Conservation (phyloP, 2,329 filamentous ascomycete species). For the Chaetoscypha palmicola region DNA sequence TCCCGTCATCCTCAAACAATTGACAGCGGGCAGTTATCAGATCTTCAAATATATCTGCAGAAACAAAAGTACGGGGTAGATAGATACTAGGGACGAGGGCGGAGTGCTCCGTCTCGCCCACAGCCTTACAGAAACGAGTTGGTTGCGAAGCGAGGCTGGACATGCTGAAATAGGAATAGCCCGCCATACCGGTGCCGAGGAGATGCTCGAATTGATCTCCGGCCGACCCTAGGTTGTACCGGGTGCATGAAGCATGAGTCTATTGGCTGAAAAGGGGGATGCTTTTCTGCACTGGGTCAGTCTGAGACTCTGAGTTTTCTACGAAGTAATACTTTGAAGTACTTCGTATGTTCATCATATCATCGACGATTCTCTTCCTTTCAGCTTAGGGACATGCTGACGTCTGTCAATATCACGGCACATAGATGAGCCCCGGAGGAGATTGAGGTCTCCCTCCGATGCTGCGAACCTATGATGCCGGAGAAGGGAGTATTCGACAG, state of each 20-base stretch:
- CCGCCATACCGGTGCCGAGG: slow-evolving; percentile 11
- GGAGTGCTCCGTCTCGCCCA: slow-evolving; percentile 49
- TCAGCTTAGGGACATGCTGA: no score
- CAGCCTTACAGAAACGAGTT: slow-evolving; percentile 19
- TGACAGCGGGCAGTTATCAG: background rate
- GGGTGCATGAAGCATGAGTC: background rate
- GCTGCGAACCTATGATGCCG: no score
- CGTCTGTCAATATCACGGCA: no score
- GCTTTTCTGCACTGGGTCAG: background rate
- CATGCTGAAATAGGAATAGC: slow-evolving; percentile 8
- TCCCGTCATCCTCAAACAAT: no score
- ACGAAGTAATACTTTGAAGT: no score
- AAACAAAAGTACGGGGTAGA: background rate
- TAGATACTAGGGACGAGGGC: background rate
- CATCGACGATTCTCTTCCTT: background rate
- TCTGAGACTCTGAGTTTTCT: background rate
- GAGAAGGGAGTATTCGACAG: no score
- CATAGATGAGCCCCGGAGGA: no score
- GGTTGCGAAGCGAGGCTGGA: slow-evolving; percentile 10
- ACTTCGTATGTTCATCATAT: no score
- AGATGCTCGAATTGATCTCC: slow-evolving; percentile 7
- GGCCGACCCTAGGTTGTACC: background rate
- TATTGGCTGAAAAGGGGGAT: slow-evolving; percentile 1
- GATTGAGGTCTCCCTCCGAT: no score
- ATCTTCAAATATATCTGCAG: background rate